Evolutionary conservation across 2,329 filamentous ascomycete genomes (phyloP).

Genomic region (Diaporthe vexans): DNA sequence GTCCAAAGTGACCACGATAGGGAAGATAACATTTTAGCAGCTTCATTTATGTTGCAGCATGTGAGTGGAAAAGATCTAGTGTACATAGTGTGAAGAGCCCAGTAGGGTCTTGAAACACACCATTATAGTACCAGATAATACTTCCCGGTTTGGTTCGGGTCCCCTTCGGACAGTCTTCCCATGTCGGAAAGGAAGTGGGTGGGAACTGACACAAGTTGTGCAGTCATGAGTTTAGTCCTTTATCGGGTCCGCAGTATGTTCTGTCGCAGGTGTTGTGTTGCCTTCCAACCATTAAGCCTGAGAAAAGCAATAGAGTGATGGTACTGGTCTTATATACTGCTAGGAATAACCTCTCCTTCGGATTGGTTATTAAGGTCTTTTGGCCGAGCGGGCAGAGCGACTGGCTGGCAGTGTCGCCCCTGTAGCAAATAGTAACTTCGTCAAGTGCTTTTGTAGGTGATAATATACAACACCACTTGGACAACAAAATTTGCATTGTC

Average conservation of each 20-base stretch:
- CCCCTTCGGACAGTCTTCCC: background rate
- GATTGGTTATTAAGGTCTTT: no score
- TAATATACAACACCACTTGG: no score
- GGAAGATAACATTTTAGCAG: no score
- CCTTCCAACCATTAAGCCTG: background rate
- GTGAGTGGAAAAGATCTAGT: background rate
- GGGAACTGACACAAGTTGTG: no score
- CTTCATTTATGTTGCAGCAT: background rate
- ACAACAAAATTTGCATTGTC: accelerated
- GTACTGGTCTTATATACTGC: no score
- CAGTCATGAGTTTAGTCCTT: background rate
- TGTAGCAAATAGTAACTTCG: no score
- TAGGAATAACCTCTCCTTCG: no score
- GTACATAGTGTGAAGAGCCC: background rate
- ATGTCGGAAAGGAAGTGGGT: background rate
- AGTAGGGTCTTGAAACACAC: background rate
- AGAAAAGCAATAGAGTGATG: background rate
- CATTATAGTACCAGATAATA: background rate
- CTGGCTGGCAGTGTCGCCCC: no score
- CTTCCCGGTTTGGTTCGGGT: background rate
- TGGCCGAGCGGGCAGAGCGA: no score
- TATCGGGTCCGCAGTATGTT: background rate
- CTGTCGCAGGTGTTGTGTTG: no score
- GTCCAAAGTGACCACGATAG: no score
- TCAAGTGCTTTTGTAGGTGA: background rate